These are phyloP conservation scores for Moricandia moricandioides DNA, from an alignment of 345 rosid genomes.

Conservation along the genomic window DNA sequence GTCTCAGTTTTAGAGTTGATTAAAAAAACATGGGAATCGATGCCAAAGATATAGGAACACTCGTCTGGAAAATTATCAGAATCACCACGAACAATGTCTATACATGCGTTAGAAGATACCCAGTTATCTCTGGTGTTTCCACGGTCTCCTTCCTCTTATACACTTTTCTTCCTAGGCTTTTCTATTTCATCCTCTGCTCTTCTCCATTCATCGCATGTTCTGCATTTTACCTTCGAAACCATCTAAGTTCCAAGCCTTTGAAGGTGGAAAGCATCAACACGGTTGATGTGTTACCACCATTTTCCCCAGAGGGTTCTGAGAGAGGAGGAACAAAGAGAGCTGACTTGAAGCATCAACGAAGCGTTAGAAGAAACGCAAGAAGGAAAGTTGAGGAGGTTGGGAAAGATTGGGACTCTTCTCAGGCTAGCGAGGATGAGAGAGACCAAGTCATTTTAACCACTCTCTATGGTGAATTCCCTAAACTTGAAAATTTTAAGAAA, in stretches of 20 bases:
- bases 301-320: neutral
- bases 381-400: neutral
- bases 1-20: neutral
- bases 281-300: neutral
- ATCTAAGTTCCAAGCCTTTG: neutral
- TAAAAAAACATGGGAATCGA: neutral
- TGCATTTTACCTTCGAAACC: neutral
- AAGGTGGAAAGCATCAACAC: neutral
- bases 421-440: neutral
- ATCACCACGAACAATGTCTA: neutral
- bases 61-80: neutral
- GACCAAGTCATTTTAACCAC: neutral
- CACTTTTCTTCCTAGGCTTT: neutral
- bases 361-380: neutral
- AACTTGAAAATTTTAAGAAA: neutral
- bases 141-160: neutral
- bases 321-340: neutral
- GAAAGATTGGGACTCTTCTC: neutral
- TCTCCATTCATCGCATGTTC: neutral
- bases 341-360: neutral
- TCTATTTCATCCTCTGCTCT: neutral
- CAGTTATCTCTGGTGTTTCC: neutral
- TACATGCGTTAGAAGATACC: neutral
- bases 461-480: neutral
- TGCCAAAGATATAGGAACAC: neutral